Evolutionary conservation across 1,284 basidiomycete species (phyloP), one percentile per base, ranked within the genome.

Genomic region (Ceratobasidium sp.): DNA sequence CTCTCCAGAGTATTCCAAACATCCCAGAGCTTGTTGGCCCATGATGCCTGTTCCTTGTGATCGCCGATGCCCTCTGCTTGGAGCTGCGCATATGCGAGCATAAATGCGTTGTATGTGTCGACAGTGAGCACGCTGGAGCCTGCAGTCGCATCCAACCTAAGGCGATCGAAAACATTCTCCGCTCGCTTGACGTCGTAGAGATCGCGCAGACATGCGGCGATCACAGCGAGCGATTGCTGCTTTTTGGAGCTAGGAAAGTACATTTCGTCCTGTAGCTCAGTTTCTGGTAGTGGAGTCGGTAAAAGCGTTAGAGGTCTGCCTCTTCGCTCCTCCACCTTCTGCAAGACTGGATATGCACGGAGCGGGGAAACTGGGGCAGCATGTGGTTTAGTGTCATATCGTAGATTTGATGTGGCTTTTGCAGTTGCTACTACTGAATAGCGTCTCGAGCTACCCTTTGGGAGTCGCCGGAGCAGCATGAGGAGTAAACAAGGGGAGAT

Each of bases 181-280:
- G 93, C 93, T 20, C 93, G 90, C 0, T 87, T 86, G 0, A 94
- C 90, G 80, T 94, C 91, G 83, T 91, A 89, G 0, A 89, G 82
- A 77, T 91, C 89, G 81, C 91, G 88, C 20, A 95, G 83, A 82
- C 94, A 95, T 0, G 93, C 92, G 79, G 93, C 90, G 83, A 96
- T 92, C 78, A 95, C 87, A 0, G 92, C 89, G 13, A 94, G 82
- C 64, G 88, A 86, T 81, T 94, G 92, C 82, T 91, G 89, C 0
- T 90, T 89, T 0, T 85, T 81, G 0, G 91, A 88, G 81, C 91
- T 88, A 11, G 87, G 86, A 84, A 92, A 90, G 86, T 91, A 89
- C 80, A 89, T 80, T 81, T 90, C 85, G 82, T 88, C 86, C 15
- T 84, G 77, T 2, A 82, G 79, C 63, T 81, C 80, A 79, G 88